phyloP scores from a whole-genome alignment of 2,329 filamentous ascomycete species.

The Pseudopyrenochaeta lycopersici region DNA sequence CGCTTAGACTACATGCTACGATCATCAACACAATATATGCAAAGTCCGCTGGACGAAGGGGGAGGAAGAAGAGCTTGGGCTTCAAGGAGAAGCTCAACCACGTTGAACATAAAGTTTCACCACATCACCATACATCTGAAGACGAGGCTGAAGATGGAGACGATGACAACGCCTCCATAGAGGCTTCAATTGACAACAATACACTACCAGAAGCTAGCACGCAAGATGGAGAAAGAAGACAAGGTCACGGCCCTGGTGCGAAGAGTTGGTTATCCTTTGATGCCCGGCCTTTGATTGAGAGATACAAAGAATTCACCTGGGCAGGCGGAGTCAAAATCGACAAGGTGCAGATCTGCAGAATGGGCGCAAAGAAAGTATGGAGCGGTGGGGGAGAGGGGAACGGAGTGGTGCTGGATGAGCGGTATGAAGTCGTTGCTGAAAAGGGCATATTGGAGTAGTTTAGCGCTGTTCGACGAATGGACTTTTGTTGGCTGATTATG shows the following conservation, averaged over 20 bases:
- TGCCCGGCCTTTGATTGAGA: constrained; percentile 54
- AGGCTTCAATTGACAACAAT: constrained; percentile 8
- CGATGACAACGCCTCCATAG: constrained; percentile 12
- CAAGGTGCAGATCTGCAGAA: constrained; percentile 79
- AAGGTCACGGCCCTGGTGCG: constrained; percentile 17
- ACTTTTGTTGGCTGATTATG: too few relatives aligned
- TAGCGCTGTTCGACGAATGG: too few relatives aligned
- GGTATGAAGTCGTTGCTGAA: constrained; percentile 61
- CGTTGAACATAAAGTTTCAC: neutral
- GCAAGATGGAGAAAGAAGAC: neutral
- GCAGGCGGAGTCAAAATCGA: constrained; percentile 73
- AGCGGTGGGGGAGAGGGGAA: constrained; percentile 43
- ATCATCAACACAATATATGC: constrained; percentile 86
- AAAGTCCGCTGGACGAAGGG: constrained; percentile 52
- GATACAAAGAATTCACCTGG: constrained; percentile 75
- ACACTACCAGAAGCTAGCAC: neutral
- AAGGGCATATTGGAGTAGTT: constrained; percentile 26
- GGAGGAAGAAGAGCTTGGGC: constrained; percentile 13
- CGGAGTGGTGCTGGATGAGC: constrained; percentile 60
- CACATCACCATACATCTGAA: neutral
- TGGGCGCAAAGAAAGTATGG: constrained; percentile 79
- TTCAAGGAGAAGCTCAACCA: constrained; percentile 3
- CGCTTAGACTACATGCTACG: constrained; percentile 82
- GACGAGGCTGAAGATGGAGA: too few relatives aligned
- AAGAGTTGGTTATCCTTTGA: constrained; percentile 53